phyloP scores from a whole-genome alignment of 352 stramenopile species.

The Globisporangium acanthophoron region DNA sequence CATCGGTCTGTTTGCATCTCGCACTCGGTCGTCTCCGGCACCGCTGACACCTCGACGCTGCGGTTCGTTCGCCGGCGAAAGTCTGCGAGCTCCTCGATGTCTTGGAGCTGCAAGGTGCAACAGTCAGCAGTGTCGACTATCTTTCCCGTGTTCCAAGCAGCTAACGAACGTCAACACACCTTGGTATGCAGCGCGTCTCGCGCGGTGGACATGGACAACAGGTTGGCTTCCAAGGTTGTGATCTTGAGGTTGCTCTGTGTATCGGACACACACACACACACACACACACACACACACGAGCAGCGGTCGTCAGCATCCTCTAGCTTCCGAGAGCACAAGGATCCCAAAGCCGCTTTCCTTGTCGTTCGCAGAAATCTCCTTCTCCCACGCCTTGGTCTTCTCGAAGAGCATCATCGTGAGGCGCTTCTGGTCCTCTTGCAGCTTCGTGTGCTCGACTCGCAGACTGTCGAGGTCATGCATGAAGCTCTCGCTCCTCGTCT shows the following conservation, averaged over 20 bases:
- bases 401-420: conserved; percentile 61
- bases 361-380: conserved; percentile 47
- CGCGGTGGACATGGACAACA: conserved; percentile 24
- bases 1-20: conserved; percentile 73
- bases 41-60: conserved; percentile 47
- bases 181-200: conserved; percentile 31
- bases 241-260: conserved; percentile 44
- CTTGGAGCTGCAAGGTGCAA: conserved; percentile 30
- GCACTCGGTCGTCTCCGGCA: conserved; percentile 31
- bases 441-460: conserved; percentile 23
- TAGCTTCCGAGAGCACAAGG: not conserved
- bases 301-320: not conserved
- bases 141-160: not conserved
- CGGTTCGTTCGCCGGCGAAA: conserved; percentile 56
- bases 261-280: not conserved
- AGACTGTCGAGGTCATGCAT: conserved; percentile 27
- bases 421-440: conserved; percentile 46
- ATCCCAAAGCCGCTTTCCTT: conserved; percentile 17
- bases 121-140: not conserved
- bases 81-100: conserved; percentile 48
- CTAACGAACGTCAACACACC: conserved; percentile 17
- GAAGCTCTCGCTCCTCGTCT: conserved; percentile 24
- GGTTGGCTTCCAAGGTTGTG: conserved; percentile 24
- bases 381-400: conserved; percentile 71
- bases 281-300: not conserved